Percentiles rank a stretch among this genome's conserved stretches.
Conservation (phyloP, 306 rosid species). For the Ammopiptanthus mongolicus region DNA sequence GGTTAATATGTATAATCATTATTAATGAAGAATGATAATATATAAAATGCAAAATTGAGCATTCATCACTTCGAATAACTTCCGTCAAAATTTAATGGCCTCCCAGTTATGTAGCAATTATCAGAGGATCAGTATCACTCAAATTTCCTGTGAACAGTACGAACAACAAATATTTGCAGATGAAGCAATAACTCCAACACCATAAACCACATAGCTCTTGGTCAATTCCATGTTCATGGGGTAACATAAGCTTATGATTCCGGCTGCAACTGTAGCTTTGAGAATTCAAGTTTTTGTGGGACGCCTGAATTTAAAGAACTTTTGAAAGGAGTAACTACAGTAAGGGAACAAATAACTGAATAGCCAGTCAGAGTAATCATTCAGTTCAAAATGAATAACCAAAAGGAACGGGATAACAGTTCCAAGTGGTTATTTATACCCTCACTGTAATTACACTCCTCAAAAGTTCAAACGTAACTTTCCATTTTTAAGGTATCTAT, state of each 20-base stretch:
- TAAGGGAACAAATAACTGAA: background rate
- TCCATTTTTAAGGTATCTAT: background rate
- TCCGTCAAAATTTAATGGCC: background rate
- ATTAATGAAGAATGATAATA: too few species aligned
- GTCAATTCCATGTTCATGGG: background rate
- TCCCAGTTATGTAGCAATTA: background rate
- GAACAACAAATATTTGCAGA: background rate
- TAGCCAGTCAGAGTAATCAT: background rate
- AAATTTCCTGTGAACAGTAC: background rate
- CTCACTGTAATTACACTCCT: background rate
- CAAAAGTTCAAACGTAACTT: background rate
- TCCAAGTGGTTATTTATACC: background rate
- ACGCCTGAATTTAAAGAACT: background rate
- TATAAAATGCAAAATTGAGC: too few species aligned
- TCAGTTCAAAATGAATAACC: background rate
- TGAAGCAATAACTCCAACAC: background rate
- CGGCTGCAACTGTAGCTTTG: background rate
- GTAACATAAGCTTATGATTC: background rate
- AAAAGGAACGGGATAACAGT: background rate
- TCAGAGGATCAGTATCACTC: background rate
- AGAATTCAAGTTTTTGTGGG: background rate
- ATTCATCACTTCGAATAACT: too few species aligned
- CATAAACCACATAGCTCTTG: background rate
- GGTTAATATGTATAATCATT: too few species aligned
- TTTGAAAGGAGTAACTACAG: background rate